Conservation (phyloP, 768 basidiomycete genomes). For the Termitomyces sp. region DNA sequence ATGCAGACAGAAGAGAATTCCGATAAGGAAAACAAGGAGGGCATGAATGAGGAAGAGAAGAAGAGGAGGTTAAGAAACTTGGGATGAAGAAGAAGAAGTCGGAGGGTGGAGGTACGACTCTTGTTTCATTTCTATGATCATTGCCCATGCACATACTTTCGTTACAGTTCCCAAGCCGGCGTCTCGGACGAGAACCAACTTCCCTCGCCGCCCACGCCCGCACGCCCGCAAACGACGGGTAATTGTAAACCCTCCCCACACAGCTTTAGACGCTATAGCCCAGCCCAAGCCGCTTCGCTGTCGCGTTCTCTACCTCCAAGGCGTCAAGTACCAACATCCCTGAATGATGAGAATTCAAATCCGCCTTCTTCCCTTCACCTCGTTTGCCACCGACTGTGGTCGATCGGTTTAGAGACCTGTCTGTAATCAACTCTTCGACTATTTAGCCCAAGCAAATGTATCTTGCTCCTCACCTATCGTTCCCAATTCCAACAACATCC, state of each 20-base stretch:
- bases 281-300: background rate
- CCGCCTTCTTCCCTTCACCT: background rate
- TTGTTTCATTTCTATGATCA: background rate
- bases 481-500: conserved; percentile 8
- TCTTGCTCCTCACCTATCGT: conserved; percentile 24
- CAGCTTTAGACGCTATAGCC: conserved; percentile 8
- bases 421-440: conserved; percentile 2
- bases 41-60: conserved; percentile 27
- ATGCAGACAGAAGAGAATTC: conserved; percentile 19
- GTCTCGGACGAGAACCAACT: conserved; percentile 24
- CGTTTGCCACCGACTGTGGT: conserved; percentile 8
- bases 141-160: background rate
- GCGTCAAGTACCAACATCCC: background rate
- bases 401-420: conserved; percentile 2
- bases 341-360: background rate
- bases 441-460: background rate
- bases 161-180: conserved; percentile 13
- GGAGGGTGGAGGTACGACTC: background rate
- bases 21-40: conserved; percentile 13
- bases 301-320: background rate
- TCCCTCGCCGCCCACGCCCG: conserved; percentile 6
- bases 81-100: conserved; percentile 22
- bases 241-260: background rate
- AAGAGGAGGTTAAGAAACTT: conserved; percentile 19
- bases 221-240: background rate